Evolutionary conservation across 1,139 yeast genomes (phyloP).

Genomic region (Magnusiomyces starmeri): DNA sequence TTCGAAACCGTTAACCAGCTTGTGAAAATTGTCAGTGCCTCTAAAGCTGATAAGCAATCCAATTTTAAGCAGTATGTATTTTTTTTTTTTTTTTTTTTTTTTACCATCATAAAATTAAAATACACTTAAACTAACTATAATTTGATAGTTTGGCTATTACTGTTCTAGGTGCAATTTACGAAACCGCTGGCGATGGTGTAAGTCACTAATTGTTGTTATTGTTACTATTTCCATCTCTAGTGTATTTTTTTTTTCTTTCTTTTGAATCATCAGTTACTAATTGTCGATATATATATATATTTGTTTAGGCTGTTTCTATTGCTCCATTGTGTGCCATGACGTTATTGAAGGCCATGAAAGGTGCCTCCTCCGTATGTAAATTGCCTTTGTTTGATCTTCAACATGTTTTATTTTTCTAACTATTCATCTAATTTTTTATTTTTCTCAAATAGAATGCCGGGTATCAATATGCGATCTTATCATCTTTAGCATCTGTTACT

Average conservation of each 20-base stretch:
- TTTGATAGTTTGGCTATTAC: constrained; percentile 22
- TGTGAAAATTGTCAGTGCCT: constrained; percentile 24
- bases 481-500: constrained; percentile 24
- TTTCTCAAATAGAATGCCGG: constrained; percentile 30
- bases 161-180: constrained; percentile 23
- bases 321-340: constrained; percentile 31
- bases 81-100: not conserved
- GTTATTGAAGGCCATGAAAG: constrained; percentile 26
- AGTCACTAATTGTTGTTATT: too few species aligned
- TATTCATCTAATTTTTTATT: not conserved
- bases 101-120: constrained; percentile 4
- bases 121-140: too few species aligned
- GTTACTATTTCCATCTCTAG: too few species aligned
- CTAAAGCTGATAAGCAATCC: constrained; percentile 28
- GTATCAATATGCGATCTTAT: constrained; percentile 23
- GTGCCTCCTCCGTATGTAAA: constrained; percentile 24
- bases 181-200: constrained; percentile 27
- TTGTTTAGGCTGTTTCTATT: constrained; percentile 27
- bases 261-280: too few species aligned
- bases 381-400: not conserved
- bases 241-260: not conserved
- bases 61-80: constrained; percentile 26
- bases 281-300: too few species aligned
- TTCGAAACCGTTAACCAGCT: constrained; percentile 29
- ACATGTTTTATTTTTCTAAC: not conserved